Base-by-base conservation (phyloP, 768 basidiomycete species). In the Pleurotus tuber-regium region DNA sequence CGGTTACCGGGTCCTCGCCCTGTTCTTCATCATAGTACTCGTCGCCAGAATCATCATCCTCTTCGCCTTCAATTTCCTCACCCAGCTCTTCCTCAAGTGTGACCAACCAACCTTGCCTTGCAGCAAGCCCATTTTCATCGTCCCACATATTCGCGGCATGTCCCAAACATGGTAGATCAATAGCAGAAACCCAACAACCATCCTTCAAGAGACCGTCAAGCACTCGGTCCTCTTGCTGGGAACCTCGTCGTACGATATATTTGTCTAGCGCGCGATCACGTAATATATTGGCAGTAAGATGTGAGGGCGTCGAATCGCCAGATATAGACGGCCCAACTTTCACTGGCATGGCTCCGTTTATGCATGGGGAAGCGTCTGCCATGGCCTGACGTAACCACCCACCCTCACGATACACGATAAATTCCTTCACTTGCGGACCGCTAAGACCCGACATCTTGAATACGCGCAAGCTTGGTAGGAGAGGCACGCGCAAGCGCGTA, bases 141-240 rank as follows among this genome's bases (percentile, higher is more conserved):
- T 68, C 63, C 14, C 71, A 61, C 19, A 57, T 53, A 3, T n/a
- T n/a, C n/a, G n/a, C n/a, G n/a, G 14, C 29, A 40, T 33, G 56
- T 60, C 21, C 41, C 47, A 21, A 59, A 57, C 49, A 57, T 52
- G 42, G 46, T 24, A 5, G 54, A 24, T 51, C 44, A 18, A 50
- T 38, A 12, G 51, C 43, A 7, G 58, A 43, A 5, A 61, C 57
- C 61, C 60, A 59, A 51, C 63, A 69, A 14, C 76, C 74, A 4
- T 55, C 41, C 12, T 69, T 59, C 12, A 77, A 70, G 25, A 80
- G 61, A 16, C 52, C 54, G 54, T 76, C 73, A 7, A 78, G 54
- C 11, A 67, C 65, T 10, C 28, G 16, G 50, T 78, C 70, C 67
- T 18, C 61, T 68, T 56, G 10, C 31, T 29, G 24, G 2, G 25